Conservation (phyloP, 768 basidiomycete genomes). For the Mycena olivaceomarginata region DNA sequence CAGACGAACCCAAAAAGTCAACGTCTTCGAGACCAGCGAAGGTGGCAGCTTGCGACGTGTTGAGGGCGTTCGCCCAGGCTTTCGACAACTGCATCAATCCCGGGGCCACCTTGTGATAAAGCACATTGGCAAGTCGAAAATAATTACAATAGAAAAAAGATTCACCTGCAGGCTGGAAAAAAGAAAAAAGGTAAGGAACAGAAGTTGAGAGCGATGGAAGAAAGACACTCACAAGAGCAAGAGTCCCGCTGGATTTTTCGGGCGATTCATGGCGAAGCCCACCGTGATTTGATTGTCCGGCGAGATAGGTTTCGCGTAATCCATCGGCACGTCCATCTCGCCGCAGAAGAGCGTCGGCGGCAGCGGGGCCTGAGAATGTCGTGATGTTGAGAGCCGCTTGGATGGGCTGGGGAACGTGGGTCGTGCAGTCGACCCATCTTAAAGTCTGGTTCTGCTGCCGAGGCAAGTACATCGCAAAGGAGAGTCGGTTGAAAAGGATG, state of each 20-base stretch:
- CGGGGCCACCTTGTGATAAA: constrained; percentile 37
- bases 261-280: constrained; percentile 46
- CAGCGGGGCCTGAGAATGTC: not conserved
- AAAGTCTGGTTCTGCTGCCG: constrained; percentile 10
- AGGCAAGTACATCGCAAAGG: constrained; percentile 8
- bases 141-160: not conserved
- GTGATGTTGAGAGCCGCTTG: constrained; percentile 6
- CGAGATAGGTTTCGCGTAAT: constrained; percentile 41
- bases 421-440: constrained; percentile 11
- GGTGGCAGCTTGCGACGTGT: constrained; percentile 18
- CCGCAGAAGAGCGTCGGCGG: constrained; percentile 11
- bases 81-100: constrained; percentile 34
- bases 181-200: not conserved
- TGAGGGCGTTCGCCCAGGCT: constrained; percentile 43
- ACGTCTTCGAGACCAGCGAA: constrained; percentile 39
- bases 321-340: constrained; percentile 48
- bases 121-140: not conserved
- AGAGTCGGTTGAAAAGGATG: constrained; percentile 2
- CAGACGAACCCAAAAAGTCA: constrained; percentile 38
- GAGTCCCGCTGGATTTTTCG: constrained; percentile 36
- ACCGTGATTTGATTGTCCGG: constrained; percentile 43
- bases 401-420: constrained; percentile 1
- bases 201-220: not conserved
- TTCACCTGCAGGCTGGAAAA: constrained; percentile 36
- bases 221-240: constrained; percentile 35